These are phyloP conservation scores for Aspergillus affinis DNA, from an alignment of 495 filamentous ascomycete genomes.

Conservation along the genomic window DNA sequence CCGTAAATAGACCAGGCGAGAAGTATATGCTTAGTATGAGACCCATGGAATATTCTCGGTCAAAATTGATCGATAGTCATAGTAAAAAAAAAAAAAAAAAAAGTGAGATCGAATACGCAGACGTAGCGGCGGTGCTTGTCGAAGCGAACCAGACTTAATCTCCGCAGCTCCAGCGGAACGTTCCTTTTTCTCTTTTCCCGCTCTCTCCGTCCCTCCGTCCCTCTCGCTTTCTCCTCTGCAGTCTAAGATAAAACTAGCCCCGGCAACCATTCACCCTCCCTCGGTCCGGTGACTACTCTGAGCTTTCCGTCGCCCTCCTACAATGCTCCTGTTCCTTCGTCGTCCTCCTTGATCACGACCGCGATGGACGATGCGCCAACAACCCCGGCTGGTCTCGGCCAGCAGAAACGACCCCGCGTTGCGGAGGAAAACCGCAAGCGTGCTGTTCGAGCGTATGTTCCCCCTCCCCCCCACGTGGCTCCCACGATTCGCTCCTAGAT, in stretches of 20 bases:
- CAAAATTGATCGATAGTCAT: too few relatives aligned
- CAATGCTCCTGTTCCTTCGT: constrained; percentile 16
- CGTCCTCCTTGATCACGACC: constrained; percentile 22
- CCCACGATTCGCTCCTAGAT: background rate
- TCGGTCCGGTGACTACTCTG: background rate
- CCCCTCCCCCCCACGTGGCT: constrained; percentile 12
- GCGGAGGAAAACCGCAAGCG: constrained; percentile 51
- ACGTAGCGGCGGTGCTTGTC: background rate
- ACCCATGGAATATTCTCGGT: too few relatives aligned
- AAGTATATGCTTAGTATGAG: too few relatives aligned
- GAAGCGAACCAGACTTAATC: background rate
- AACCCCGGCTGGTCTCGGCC: constrained; percentile 30
- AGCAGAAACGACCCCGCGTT: constrained; percentile 47
- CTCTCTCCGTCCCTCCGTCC: background rate
- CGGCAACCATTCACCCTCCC: background rate
- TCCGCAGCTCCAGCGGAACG: background rate
- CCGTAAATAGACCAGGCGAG: background rate
- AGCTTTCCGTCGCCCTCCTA: constrained; percentile 10
- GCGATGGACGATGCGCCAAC: constrained; percentile 30
- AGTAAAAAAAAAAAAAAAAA: too few relatives aligned
- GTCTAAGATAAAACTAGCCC: background rate
- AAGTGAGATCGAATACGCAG: too few relatives aligned
- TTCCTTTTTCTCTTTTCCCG: background rate
- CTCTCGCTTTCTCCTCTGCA: background rate
- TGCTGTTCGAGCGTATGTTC: constrained; percentile 47